phyloP scores from a whole-genome alignment of 805 yeast genomes.

The Suhomyces canberraensis region DNA sequence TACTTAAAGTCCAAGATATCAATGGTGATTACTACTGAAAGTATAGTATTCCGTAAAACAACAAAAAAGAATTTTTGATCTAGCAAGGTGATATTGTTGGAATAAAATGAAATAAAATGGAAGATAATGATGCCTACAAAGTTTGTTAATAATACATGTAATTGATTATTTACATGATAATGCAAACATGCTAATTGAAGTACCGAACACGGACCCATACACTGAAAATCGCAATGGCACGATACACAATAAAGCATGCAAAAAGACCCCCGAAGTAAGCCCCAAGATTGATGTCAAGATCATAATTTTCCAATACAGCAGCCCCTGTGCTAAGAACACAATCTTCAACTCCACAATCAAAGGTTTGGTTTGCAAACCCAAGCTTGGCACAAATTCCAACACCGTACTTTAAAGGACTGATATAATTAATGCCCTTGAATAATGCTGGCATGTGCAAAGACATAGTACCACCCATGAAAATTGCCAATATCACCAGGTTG shows the following conservation, averaged over 20 bases:
- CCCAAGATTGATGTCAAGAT: conserved; percentile 33
- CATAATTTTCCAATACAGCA: conserved; percentile 53
- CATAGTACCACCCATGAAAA: conserved; percentile 82
- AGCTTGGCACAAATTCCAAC: conserved; percentile 60
- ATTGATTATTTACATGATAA: no score
- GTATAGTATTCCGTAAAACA: no score
- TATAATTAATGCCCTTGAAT: conserved; percentile 65
- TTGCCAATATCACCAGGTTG: conserved; percentile 62
- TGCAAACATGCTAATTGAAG: conserved; percentile 4
- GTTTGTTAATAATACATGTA: no score
- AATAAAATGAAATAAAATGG: no score
- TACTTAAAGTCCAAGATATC: no score
- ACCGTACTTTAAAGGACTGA: conserved; percentile 76
- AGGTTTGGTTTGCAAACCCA: conserved; percentile 49
- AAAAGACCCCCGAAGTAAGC: conserved; percentile 38
- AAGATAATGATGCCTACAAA: no score
- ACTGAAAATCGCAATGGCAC: conserved; percentile 30
- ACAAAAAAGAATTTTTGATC: no score
- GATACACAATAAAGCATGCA: conserved; percentile 40
- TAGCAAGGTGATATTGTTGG: no score
- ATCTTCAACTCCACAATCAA: conserved; percentile 45
- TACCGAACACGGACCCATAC: conserved; percentile 15
- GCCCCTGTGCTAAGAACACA: conserved; percentile 55
- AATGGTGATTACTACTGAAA: no score
- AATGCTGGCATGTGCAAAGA: conserved; percentile 72